These are phyloP conservation scores for Plantago elongata DNA, from an alignment of 257 asterid genomes.

Conservation along the genomic window DNA sequence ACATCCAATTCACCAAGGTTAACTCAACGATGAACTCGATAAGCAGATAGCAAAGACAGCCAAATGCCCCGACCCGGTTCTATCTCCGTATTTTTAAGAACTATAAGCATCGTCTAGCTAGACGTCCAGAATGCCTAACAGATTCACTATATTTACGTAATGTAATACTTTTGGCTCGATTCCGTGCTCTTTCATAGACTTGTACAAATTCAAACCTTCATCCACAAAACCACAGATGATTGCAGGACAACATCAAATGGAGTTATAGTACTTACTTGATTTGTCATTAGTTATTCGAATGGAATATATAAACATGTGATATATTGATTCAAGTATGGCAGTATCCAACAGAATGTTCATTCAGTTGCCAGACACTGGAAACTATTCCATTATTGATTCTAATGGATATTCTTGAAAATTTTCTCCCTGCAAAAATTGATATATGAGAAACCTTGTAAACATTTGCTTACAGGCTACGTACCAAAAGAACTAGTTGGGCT, in stretches of 20 bases:
- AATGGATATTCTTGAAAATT: too few relatives aligned
- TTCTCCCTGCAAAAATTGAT: too few relatives aligned
- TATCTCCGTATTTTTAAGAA: slow-evolving; percentile 47
- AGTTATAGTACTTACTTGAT: too few relatives aligned
- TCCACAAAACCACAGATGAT: slow-evolving; percentile 62
- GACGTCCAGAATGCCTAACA: slow-evolving; percentile 66
- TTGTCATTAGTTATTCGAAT: too few relatives aligned
- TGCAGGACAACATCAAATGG: slow-evolving; percentile 76
- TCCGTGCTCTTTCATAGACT: slow-evolving; percentile 43
- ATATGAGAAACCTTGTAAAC: too few relatives aligned
- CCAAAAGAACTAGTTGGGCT: too few relatives aligned
- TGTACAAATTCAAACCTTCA: slow-evolving; percentile 50
- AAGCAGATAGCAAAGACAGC: slow-evolving; percentile 71
- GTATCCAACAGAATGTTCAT: too few relatives aligned
- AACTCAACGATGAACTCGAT: slow-evolving; percentile 53
- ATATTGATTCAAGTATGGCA: too few relatives aligned
- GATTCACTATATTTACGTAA: slow-evolving; percentile 62
- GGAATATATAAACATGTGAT: too few relatives aligned
- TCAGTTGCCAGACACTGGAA: too few relatives aligned
- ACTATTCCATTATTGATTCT: too few relatives aligned
- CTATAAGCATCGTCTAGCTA: slow-evolving; percentile 51
- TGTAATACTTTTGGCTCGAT: slow-evolving; percentile 65
- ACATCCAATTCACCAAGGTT: slow-evolving; percentile 83
- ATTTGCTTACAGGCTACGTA: too few relatives aligned
- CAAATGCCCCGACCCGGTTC: slow-evolving; percentile 51